Evolutionary conservation across 2,329 filamentous ascomycete genomes (phyloP).

Genomic region (Ascochyta viciae-villosae): DNA sequence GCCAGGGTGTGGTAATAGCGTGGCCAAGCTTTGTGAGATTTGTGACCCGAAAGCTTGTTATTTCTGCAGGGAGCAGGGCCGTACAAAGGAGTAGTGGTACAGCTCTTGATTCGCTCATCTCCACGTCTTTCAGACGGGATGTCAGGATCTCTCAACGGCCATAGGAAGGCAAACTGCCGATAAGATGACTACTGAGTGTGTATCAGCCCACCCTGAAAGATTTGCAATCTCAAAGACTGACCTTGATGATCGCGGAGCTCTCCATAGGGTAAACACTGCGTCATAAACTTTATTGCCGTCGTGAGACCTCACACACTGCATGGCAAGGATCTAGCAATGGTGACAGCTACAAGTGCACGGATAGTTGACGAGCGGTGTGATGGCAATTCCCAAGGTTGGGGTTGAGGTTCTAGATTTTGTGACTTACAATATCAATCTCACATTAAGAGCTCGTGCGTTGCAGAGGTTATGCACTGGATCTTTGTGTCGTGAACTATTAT

Average conservation of each 20-base stretch:
- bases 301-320: neutral
- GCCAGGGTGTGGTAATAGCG: neutral
- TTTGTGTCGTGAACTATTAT: constrained; percentile 2
- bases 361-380: neutral
- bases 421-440: neutral
- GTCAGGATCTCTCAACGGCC: constrained; percentile 1
- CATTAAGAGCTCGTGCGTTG: neutral
- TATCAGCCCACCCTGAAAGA: constrained; percentile 2
- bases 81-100: neutral
- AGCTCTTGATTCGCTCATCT: neutral
- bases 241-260: constrained; percentile 8
- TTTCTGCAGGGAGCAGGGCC: neutral
- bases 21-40: constrained; percentile 13
- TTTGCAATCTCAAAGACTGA: constrained; percentile 1
- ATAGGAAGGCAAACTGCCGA: neutral
- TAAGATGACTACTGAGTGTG: neutral
- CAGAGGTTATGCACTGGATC: neutral
- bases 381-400: neutral
- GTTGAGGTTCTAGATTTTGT: neutral
- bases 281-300: constrained; percentile 8
- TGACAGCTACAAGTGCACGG: neutral
- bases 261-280: constrained; percentile 1
- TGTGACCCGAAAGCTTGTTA: constrained; percentile 12
- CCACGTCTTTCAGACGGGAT: neutral
- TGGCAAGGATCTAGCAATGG: neutral